Evolutionary conservation across 805 yeast species (phyloP), one percentile per base, ranked within the genome.

Genomic region (Diddensiella caesifluorescens): DNA sequence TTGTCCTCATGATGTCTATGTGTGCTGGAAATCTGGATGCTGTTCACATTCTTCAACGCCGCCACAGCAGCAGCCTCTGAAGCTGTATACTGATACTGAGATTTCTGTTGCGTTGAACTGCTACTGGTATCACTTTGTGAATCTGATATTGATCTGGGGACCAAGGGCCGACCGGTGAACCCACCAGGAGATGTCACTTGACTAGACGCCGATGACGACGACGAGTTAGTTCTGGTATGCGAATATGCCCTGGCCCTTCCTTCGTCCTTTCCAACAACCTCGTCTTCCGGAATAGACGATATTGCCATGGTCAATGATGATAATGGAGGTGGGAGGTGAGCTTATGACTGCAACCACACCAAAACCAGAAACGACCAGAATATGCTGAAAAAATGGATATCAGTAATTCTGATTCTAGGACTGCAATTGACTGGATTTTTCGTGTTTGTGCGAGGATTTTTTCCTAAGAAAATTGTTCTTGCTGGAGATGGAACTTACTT

Each of bases 401-500:
- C 37, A 38, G 44, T 44, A n/a, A 30, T 32, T 13, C 5, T 45
- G 23, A 36, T 48, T 21, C 38, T 40, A 13, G 23, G 55, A 15
- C 47, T 60, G 6, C 85, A 82, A 47, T 48, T 77, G 30, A 54
- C 57, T 0, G 85, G 89, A 0, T 65, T 83, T 15, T 47, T 76
- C 16, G 54, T 80, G 4, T 90, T 90, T 57, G 75, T 84, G 34
- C 67, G 69, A 39, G 98, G 98, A 0, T 92, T 90, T 55, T 88
- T 92, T 58, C 97, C 98, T 0, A 79, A 86, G n/a, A 89, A 90
- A 57, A 79, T 77, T 0, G 78, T 82, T 0, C 65, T 86, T 15
- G 74, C 80, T 1, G 95, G 95, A 3, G 40, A 49, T 27, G 74
- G 75, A 12, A 46, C 54, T 43, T 39, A 59, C 48, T 56, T 48